A percentile compares a stretch with the other conserved stretches of the same genome.
These are phyloP conservation scores for Platanthera guangdongensis DNA, from an alignment of 106 monocot species.

Conservation along the genomic window DNA sequence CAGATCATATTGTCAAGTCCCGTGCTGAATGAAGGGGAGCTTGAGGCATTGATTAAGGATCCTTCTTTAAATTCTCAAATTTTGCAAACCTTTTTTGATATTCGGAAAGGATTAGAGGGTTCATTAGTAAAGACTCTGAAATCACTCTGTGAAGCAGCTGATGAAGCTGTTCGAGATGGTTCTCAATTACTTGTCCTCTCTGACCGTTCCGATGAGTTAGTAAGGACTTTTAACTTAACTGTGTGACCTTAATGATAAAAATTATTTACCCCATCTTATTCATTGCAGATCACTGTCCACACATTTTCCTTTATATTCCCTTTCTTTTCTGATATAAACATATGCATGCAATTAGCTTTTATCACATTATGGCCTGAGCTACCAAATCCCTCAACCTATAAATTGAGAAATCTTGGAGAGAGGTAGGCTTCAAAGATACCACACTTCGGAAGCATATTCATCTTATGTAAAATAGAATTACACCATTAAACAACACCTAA, in stretches of 20 bases:
- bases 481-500: too few species aligned
- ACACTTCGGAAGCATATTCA: too few species aligned
- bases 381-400: too few species aligned
- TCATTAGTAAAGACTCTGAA: slow-evolving; percentile 61
- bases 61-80: slow-evolving; percentile 52
- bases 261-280: too few species aligned
- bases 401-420: too few species aligned
- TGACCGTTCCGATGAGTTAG: slow-evolving; percentile 82
- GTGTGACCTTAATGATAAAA: neutral
- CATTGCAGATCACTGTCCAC: too few species aligned
- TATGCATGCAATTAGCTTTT: too few species aligned
- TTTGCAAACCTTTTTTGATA: slow-evolving; percentile 81
- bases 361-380: too few species aligned
- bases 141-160: slow-evolving; percentile 82
- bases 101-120: slow-evolving; percentile 74
- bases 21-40: slow-evolving; percentile 92
- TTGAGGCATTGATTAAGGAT: slow-evolving; percentile 81
- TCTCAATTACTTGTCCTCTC: slow-evolving; percentile 93
- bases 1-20: slow-evolving; percentile 82
- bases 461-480: too few species aligned
- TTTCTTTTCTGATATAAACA: neutral
- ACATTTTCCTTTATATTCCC: too few species aligned
- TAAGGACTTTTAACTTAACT: slow-evolving; percentile 22
- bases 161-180: slow-evolving; percentile 88
- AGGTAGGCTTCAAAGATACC: too few species aligned